A percentile compares a stretch with the other conserved stretches of the same genome.
Evolutionary conservation across 768 basidiomycete species (phyloP).

Genomic region (Strobilomyces dryophilus): DNA sequence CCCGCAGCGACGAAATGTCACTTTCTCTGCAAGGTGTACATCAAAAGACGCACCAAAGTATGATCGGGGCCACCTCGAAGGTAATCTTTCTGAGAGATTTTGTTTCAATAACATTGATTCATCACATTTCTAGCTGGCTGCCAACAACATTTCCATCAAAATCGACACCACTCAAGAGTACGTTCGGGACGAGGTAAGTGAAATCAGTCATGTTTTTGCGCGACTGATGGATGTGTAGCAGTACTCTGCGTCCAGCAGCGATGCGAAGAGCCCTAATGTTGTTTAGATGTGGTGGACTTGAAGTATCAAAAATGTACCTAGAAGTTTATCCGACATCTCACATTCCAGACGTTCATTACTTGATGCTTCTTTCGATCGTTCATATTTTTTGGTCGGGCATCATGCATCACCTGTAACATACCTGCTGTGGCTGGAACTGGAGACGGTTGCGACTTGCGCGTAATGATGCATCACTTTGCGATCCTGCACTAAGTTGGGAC

Average conservation of each 20-base stretch:
- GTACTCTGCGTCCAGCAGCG: constrained; percentile 18
- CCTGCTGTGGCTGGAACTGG: constrained; percentile 14
- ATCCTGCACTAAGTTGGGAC: neutral
- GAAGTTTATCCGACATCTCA: neutral
- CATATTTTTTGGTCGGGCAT: neutral
- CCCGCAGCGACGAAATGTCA: constrained; percentile 27
- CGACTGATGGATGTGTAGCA: constrained; percentile 8
- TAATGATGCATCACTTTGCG: neutral
- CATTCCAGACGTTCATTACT: constrained; percentile 1
- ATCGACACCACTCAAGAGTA: constrained; percentile 62
- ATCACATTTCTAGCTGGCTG: constrained; percentile 17
- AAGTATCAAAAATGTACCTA: constrained; percentile 4
- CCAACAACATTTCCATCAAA: constrained; percentile 60
- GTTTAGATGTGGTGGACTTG: constrained; percentile 8
- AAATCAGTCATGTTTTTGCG: too few species aligned
- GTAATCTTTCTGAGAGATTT: neutral
- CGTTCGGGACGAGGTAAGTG: constrained; percentile 38
- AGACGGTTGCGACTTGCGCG: constrained; percentile 9
- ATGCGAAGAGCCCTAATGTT: constrained; percentile 19
- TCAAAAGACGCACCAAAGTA: constrained; percentile 20
- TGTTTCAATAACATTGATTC: neutral
- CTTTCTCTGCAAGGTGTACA: constrained; percentile 28
- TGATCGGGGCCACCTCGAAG: constrained; percentile 8
- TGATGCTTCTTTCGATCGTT: neutral
- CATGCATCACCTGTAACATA: constrained; percentile 16